phyloP scores from a whole-genome alignment of 2,329 filamentous ascomycete species.

The Aquanectria penicillioides region DNA sequence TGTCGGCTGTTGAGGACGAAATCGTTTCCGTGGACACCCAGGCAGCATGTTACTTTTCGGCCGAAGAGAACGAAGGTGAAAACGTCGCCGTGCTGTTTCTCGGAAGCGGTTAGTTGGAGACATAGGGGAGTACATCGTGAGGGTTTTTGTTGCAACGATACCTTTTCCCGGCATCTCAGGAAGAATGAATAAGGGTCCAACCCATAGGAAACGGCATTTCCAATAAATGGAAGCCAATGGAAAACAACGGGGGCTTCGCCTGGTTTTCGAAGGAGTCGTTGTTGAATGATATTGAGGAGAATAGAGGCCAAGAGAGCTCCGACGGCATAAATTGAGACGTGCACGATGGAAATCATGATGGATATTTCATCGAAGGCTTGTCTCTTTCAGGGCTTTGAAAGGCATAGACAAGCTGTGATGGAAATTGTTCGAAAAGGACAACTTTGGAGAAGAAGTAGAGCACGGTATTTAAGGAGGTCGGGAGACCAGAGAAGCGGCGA shows the following conservation, averaged over 20 bases:
- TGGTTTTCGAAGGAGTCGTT: slow-evolving; percentile 26
- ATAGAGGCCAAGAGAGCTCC: slow-evolving; percentile 13
- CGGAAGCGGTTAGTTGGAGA: slow-evolving; percentile 7
- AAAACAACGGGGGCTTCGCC: slow-evolving; percentile 64
- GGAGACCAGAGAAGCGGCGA: neutral
- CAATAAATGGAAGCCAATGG: slow-evolving; percentile 70
- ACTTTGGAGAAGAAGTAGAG: neutral
- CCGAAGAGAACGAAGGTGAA: slow-evolving; percentile 66
- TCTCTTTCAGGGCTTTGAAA: neutral
- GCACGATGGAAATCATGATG: slow-evolving; percentile 20
- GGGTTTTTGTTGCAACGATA: slow-evolving; percentile 44
- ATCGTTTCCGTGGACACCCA: slow-evolving; percentile 63
- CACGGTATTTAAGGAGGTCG: neutral
- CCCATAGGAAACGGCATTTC: slow-evolving; percentile 77
- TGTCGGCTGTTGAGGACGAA: slow-evolving; percentile 66
- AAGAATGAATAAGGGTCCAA: slow-evolving; percentile 78
- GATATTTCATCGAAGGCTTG: no score
- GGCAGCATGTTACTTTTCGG: slow-evolving; percentile 59
- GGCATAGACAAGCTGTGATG: neutral
- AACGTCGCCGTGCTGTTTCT: slow-evolving; percentile 59
- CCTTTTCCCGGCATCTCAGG: slow-evolving; percentile 71
- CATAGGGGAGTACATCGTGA: accelerated
- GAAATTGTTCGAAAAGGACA: no score
- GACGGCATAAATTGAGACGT: slow-evolving; percentile 15
- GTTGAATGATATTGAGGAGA: slow-evolving; percentile 23